Evolutionary conservation across 495 filamentous ascomycete species (phyloP), one percentile per base, ranked within the genome.

Genomic region (Thermothielavioides terrestris): DNA sequence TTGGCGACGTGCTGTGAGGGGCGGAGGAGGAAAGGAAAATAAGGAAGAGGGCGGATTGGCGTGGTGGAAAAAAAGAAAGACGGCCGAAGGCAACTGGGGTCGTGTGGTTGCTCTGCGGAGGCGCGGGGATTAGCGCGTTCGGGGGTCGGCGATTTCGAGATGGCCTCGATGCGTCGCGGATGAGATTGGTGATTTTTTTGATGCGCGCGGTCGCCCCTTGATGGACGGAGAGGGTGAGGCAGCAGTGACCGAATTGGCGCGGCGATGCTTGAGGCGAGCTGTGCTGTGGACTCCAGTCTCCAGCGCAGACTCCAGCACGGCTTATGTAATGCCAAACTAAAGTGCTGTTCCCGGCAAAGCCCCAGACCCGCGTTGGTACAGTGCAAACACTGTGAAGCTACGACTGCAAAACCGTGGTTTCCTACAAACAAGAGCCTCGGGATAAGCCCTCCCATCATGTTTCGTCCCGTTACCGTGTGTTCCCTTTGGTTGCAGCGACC

Each of bases 151-250:
- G 53, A 62, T 64, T 65, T 68, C 53, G 57, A 64, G 71, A 75
- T 76, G 69, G 65, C 52, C 60, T 68, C 59, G 69, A 76, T 76
- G 69, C 52, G 62, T 68, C 70, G 66, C 67, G 67, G 68, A 69
- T 59, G n/a, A 69, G 68, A 68, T 61, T 66, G 70, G 71, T 65
- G 73, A 71, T 74, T 76, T 76, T 76, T 75, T 69, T 64, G 72
- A 74, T 75, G 71, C 70, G 70, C 65, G 61, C 62, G 28, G 54
- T 65, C 56, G 67, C 65, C 72, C 67, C 66, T 68, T 70, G 62
- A 72, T 67, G 71, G 71, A 72, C 71, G 72, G 69, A 73, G 70
- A 68, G 71, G 69, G 49, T 72, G 70, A 75, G 71, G 72, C 66
- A 61, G 62, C 57, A 61, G 56, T 57, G 68, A 70, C 61, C 52